phyloP scores from a whole-genome alignment of 352 stramenopile species.

The Phytophthora pisi region DNA sequence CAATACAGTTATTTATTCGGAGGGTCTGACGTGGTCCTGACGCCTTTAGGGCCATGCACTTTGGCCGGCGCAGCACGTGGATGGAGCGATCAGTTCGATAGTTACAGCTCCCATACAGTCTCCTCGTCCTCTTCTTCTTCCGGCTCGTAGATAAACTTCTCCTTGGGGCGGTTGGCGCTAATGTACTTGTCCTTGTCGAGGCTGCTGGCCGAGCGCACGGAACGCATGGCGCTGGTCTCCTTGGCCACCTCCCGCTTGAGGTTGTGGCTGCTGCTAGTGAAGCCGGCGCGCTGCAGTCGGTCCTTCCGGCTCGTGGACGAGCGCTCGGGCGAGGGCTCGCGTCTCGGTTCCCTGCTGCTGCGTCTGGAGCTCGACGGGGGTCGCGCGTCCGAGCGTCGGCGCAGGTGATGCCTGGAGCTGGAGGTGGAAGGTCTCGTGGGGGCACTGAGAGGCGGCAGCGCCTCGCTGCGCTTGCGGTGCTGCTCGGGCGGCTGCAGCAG shows the following conservation, averaged over 20 bases:
- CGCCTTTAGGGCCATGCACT: background rate
- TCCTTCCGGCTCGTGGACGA: slow-evolving; percentile 19
- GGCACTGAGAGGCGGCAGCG: slow-evolving; percentile 26
- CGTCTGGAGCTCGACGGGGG: slow-evolving; percentile 12
- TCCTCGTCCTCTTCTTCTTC: slow-evolving; percentile 32
- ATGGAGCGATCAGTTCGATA: background rate
- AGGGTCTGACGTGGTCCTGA: slow-evolving; percentile 7
- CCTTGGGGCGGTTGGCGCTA: slow-evolving; percentile 8
- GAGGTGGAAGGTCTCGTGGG: slow-evolving; percentile 3
- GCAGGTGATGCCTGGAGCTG: slow-evolving; percentile 14
- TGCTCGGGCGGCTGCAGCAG: slow-evolving; percentile 21
- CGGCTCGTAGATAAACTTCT: slow-evolving; percentile 27
- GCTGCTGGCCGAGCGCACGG: slow-evolving; percentile 27
- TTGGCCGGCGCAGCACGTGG: slow-evolving; percentile 11
- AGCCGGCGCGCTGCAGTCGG: slow-evolving; percentile 26
- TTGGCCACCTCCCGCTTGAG: slow-evolving; percentile 23
- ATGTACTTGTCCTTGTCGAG: slow-evolving; percentile 15
- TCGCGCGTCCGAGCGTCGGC: slow-evolving; percentile 23
- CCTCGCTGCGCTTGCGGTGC: slow-evolving; percentile 30
- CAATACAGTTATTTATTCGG: too few species aligned
- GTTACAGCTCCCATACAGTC: slow-evolving; percentile 44
- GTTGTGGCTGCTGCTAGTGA: slow-evolving; percentile 27
- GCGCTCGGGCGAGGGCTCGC: slow-evolving; percentile 17
- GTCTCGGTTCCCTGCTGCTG: slow-evolving; percentile 22
- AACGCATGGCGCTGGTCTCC: slow-evolving; percentile 23